These are phyloP conservation scores for Venturia pyrina DNA, from an alignment of 2,329 filamentous ascomycete species.

Conservation along the genomic window DNA sequence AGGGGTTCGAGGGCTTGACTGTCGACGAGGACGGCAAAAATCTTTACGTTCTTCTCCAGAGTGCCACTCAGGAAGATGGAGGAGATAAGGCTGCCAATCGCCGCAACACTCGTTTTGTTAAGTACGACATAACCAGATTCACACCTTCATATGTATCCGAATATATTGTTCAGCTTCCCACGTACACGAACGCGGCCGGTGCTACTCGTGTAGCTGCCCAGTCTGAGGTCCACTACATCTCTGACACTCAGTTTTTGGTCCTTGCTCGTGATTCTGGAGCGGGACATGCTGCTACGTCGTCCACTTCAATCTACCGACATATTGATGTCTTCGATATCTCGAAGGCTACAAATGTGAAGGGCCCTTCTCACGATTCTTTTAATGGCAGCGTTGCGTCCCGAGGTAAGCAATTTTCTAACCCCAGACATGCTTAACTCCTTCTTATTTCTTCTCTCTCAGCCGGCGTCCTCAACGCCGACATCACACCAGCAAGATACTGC, in stretches of 20 bases:
- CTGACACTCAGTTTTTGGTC: conserved; percentile 54
- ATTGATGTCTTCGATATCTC: conserved; percentile 59
- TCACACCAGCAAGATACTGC: conserved; percentile 53
- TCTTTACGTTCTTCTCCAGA: conserved; percentile 57
- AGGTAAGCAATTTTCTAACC: conserved; percentile 18
- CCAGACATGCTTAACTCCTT: conserved; percentile 22
- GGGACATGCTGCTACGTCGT: conserved; percentile 46
- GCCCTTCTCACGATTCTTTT: conserved; percentile 25
- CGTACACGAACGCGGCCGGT: conserved; percentile 41
- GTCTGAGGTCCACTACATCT: conserved; percentile 57
- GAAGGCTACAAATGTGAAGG: conserved; percentile 50
- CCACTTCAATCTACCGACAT: conserved; percentile 53
- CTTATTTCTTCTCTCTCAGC: conserved; percentile 36
- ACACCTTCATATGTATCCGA: conserved; percentile 45
- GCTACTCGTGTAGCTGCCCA: conserved; percentile 50
- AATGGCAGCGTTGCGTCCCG: conserved; percentile 15
- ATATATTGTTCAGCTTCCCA: conserved; percentile 56
- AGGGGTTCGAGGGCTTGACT: conserved; percentile 63
- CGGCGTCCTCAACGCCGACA: conserved; percentile 43
- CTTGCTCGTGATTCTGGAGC: conserved; percentile 53
- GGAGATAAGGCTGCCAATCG: conserved; percentile 31
- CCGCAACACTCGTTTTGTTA: conserved; percentile 50
- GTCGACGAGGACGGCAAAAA: conserved; percentile 52
- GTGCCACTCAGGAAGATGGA: conserved; percentile 50
- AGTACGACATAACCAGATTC: conserved; percentile 48